A percentile compares a stretch with the other conserved stretches of the same genome.
phyloP scores from a whole-genome alignment of 768 basidiomycete genomes.

The Leccinum obscurum region DNA sequence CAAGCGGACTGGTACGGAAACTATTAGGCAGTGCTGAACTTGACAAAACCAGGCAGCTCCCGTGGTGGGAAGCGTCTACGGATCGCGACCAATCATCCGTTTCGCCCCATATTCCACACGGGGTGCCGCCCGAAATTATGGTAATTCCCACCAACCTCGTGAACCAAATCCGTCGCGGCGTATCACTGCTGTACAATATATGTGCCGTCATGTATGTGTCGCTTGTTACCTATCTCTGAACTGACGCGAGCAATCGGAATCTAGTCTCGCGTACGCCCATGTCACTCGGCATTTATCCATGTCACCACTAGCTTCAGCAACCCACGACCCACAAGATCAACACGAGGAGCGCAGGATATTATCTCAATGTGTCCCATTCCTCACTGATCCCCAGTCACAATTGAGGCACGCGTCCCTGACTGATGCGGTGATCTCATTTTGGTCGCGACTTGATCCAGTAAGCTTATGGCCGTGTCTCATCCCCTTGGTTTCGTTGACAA shows the following conservation, averaged over 20 bases:
- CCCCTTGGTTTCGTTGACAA: slow-evolving; percentile 10
- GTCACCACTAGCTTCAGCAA: slow-evolving; percentile 53
- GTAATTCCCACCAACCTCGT: slow-evolving; percentile 46
- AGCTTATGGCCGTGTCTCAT: slow-evolving; percentile 5
- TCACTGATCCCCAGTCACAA: slow-evolving; percentile 58
- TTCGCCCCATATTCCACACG: slow-evolving; percentile 27
- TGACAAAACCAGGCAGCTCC: slow-evolving; percentile 46
- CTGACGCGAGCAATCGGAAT: slow-evolving; percentile 1
- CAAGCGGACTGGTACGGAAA: slow-evolving; percentile 57
- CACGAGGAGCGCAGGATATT: slow-evolving; percentile 49
- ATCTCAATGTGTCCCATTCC: slow-evolving; percentile 60
- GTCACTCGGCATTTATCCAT: slow-evolving; percentile 59
- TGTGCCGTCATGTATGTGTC: slow-evolving; percentile 61
- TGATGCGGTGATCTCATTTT: slow-evolving; percentile 58
- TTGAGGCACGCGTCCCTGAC: slow-evolving; percentile 51
- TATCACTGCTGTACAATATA: slow-evolving; percentile 66
- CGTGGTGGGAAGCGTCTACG: slow-evolving; percentile 71
- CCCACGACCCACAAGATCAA: slow-evolving; percentile 42
- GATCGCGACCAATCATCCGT: slow-evolving; percentile 3
- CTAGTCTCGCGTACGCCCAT: slow-evolving; percentile 70
- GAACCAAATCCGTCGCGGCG: slow-evolving; percentile 36
- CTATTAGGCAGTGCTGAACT: slow-evolving; percentile 61
- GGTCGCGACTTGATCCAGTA: slow-evolving; percentile 58
- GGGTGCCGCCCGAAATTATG: slow-evolving; percentile 45
- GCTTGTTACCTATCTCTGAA: background rate